Conservation (phyloP, 2,329 filamentous ascomycete species). For the Hymenoscyphus albidus region DNA sequence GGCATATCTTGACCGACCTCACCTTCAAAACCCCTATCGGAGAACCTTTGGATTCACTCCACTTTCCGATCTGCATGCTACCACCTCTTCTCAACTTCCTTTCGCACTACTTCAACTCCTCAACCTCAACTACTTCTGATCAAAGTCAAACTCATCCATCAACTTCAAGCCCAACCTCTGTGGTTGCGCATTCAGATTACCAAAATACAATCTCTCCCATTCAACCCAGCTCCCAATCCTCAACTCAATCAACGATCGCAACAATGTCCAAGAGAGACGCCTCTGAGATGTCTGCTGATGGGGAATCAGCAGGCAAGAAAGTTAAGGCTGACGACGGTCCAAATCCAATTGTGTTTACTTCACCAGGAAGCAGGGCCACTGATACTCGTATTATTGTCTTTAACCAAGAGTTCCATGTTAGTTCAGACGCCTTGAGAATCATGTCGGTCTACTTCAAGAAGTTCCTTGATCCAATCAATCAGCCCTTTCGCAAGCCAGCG, state of each 20-base stretch:
- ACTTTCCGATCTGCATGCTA: background rate
- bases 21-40: background rate
- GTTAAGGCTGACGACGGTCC: background rate
- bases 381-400: constrained; percentile 19
- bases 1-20: background rate
- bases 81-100: background rate
- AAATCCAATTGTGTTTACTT: constrained; percentile 7
- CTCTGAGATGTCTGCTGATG: background rate
- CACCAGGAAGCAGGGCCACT: constrained; percentile 8
- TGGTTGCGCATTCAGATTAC: background rate
- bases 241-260: background rate
- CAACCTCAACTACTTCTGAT: background rate
- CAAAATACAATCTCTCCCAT: background rate
- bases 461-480: constrained; percentile 6
- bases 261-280: constrained; percentile 1
- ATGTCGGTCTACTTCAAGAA: constrained; percentile 19
- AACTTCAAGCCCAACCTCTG: background rate
- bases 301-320: background rate
- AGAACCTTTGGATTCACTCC: background rate
- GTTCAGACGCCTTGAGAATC: constrained; percentile 10
- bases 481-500: no score
- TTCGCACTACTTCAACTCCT: background rate
- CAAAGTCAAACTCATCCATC: background rate
- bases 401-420: constrained; percentile 17
- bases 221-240: background rate